Evolutionary conservation across 1,139 yeast genomes (phyloP), one percentile per base, ranked within the genome.

Genomic region (Kurtzmaniella quercitrusa): DNA sequence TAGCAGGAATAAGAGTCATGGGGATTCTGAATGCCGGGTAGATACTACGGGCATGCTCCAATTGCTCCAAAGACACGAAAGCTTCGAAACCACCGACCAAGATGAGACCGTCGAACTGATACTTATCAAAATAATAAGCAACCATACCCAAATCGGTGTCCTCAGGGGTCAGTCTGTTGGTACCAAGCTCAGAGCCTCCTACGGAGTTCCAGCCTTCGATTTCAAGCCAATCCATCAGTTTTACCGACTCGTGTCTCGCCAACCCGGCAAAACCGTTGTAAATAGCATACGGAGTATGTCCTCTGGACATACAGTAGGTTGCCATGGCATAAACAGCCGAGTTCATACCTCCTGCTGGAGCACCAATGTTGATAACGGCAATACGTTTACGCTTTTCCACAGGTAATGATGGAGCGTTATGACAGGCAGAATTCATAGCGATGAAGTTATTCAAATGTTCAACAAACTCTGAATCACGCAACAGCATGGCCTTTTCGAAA

Each of bases 81-180:
- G 91, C 93, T 66, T 85, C 94, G 55, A 84, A 85, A 1, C 94
- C 94, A 55, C 94, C 94, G 45, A 85, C 82, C 42, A 85, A 65
- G 42, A 85, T 74, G 55, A 85, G 73, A 38, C 94, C 94, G 57
- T 85, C 89, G 58, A 85, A 78, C 48, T 78, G 67, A 62, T 79
- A 79, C 60, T 85, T 83, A 59, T 83, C 86, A 64, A 85, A 82
- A 59, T 84, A 82, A 62, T 80, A 85, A 1, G 94, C 91, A 53
- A 85, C 79, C 57, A 83, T 74, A 42, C 93, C 93, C 51, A 82
- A 63, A 60, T 85, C 90, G 29, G 78, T 68, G 43, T 78, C 81
- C 41, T 75, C 72, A 2, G 93, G 93, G 17, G 86, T 75, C 38
- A 81, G 68, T 60, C 94, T 73, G 65, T 85, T 85, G 40, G 94